Evolutionary conservation across 2,329 filamentous ascomycete genomes (phyloP).

Genomic region (Phoma sp.): DNA sequence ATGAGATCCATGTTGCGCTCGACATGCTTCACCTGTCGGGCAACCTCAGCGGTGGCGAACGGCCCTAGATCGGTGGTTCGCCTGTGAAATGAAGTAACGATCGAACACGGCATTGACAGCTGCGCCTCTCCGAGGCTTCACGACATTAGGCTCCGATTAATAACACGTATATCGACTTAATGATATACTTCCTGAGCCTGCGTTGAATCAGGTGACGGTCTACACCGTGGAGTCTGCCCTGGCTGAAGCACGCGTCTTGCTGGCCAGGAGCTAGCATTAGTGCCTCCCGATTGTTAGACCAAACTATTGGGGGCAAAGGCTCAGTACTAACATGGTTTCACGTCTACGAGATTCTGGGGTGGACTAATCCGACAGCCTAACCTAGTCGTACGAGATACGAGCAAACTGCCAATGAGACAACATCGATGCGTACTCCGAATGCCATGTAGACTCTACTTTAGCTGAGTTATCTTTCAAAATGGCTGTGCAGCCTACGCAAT

Average conservation of each 20-base stretch:
- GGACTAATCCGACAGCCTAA: too few species aligned
- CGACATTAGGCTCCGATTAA: neutral
- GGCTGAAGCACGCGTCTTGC: conserved; percentile 1
- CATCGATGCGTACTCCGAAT: neutral
- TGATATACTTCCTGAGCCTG: neutral
- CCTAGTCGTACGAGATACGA: neutral
- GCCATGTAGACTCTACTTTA: too few species aligned
- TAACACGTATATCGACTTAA: neutral
- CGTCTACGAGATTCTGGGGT: too few species aligned
- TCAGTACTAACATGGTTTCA: too few species aligned
- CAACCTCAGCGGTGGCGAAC: neutral
- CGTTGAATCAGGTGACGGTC: neutral
- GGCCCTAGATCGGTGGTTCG: neutral
- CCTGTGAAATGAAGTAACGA: neutral
- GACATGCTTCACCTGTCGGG: neutral
- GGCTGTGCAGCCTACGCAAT: neutral
- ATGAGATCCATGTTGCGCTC: neutral
- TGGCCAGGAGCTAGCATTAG: too few species aligned
- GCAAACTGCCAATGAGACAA: neutral
- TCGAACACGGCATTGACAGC: neutral
- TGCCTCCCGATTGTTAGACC: too few species aligned
- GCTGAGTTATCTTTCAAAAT: neutral
- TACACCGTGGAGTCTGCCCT: neutral
- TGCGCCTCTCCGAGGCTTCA: neutral
- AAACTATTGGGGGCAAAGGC: too few species aligned